Evolutionary conservation across 1,284 basidiomycete species (phyloP).

Genomic region (Rhodotorula sp.): DNA sequence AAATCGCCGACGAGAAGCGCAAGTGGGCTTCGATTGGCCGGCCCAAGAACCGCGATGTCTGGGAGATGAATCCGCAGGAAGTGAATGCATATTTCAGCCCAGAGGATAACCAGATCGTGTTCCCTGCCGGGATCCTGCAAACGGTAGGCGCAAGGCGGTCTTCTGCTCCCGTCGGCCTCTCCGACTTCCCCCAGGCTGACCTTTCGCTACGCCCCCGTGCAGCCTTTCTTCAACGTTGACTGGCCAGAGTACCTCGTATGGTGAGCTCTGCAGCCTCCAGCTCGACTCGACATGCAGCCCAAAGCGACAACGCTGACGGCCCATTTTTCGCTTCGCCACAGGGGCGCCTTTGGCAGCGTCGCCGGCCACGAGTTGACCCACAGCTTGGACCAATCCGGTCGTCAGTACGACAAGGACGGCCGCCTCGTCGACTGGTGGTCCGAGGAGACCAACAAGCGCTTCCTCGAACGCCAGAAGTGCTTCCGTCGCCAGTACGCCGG

Average conservation of each 20-base stretch:
- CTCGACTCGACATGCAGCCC: too few relatives aligned
- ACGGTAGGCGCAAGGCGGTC: background rate
- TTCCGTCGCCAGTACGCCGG: slow-evolving; percentile 82
- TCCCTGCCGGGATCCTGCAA: slow-evolving; percentile 92
- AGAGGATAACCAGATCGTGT: slow-evolving; percentile 83
- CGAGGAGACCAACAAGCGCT: slow-evolving; percentile 67
- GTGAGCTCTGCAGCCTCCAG: slow-evolving; percentile 46
- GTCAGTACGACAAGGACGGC: slow-evolving; percentile 57
- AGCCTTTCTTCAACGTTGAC: slow-evolving; percentile 78
- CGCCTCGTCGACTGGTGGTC: slow-evolving; percentile 68
- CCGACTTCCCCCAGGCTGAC: background rate
- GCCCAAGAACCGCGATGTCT: slow-evolving; percentile 67
- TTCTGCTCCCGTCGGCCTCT: background rate
- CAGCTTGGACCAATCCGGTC: slow-evolving; percentile 87
- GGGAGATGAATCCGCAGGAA: slow-evolving; percentile 78
- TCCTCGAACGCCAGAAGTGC: slow-evolving; percentile 79
- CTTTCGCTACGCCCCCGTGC: background rate
- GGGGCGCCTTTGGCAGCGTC: slow-evolving; percentile 76
- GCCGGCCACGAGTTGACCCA: slow-evolving; percentile 89
- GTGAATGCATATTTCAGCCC: slow-evolving; percentile 53
- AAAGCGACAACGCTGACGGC: too few relatives aligned
- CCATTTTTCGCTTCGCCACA: too few relatives aligned
- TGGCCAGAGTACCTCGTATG: slow-evolving; percentile 89
- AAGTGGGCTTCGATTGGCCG: slow-evolving; percentile 75
- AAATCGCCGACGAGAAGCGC: slow-evolving; percentile 52